These are phyloP conservation scores for Theileria parva DNA, from an alignment of 169 alveolate genomes.

Conservation along the genomic window DNA sequence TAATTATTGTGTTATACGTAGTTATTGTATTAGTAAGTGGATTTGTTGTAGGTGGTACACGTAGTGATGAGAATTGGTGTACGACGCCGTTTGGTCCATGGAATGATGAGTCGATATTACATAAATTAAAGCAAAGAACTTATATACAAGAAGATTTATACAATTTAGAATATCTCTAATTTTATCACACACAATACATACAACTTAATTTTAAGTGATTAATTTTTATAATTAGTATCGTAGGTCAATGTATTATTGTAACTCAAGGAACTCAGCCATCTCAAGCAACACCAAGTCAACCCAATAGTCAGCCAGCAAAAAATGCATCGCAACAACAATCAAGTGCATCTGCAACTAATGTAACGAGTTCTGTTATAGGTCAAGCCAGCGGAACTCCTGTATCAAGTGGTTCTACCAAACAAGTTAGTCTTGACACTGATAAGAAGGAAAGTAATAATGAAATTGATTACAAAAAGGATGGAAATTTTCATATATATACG, in stretches of 20 bases:
- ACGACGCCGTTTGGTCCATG: slow-evolving; percentile 59
- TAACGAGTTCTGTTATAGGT: no score
- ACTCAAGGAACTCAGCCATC: no score
- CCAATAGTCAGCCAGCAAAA: no score
- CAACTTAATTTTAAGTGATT: background rate
- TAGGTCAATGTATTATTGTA: background rate
- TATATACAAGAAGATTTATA: slow-evolving; percentile 51
- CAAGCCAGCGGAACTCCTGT: no score
- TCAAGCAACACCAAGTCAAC: no score
- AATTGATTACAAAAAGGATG: no score
- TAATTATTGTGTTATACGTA: background rate
- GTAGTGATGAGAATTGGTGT: slow-evolving; percentile 62
- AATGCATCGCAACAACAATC: no score
- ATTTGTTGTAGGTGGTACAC: slow-evolving; percentile 60
- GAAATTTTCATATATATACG: no score
- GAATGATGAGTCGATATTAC: slow-evolving; percentile 53
- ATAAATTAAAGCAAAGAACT: slow-evolving; percentile 30
- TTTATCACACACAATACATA: background rate
- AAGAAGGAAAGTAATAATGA: no score
- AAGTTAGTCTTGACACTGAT: no score
- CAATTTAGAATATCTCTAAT: slow-evolving; percentile 24
- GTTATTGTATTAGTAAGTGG: background rate
- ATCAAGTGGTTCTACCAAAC: no score
- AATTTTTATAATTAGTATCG: background rate
- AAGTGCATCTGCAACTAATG: no score